These are phyloP conservation scores for Kuraishia ogatae DNA, from an alignment of 805 yeast genomes.

Conservation along the genomic window DNA sequence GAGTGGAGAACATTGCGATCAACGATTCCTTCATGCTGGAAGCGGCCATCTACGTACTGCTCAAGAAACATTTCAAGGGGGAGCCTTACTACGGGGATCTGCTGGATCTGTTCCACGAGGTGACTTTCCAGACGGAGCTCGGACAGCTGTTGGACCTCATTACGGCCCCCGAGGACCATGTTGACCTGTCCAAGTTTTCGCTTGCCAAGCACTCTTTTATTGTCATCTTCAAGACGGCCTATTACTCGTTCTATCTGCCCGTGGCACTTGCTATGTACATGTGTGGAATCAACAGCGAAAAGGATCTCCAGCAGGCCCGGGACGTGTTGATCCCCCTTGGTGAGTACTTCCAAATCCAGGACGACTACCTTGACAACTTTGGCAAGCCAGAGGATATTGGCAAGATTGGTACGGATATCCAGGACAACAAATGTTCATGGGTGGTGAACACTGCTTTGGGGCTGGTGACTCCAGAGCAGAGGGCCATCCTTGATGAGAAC, in stretches of 20 bases:
- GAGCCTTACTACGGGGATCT: constrained; percentile 84
- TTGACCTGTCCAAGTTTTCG: constrained; percentile 81
- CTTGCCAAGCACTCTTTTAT: constrained; percentile 88
- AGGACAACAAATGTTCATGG: constrained; percentile 99
- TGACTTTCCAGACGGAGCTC: constrained; percentile 93
- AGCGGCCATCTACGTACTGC: constrained; percentile 81
- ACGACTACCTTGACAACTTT: constrained; percentile 92
- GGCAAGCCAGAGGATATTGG: constrained; percentile 98
- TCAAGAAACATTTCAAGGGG: constrained; percentile 79
- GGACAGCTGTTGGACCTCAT: constrained; percentile 94
- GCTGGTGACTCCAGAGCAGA: constrained; percentile 71
- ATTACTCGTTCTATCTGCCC: constrained; percentile 93
- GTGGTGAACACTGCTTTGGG: constrained; percentile 87
- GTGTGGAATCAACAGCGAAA: constrained; percentile 65
- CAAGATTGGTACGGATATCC: constrained; percentile 96
- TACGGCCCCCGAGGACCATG: constrained; percentile 95
- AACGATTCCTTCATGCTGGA: constrained; percentile 97
- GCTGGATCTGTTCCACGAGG: constrained; percentile 91
- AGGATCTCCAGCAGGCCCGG: constrained; percentile 79
- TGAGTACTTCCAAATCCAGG: constrained; percentile 98
- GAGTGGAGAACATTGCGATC: constrained; percentile 89
- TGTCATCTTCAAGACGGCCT: constrained; percentile 95
- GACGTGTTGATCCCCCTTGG: constrained; percentile 91
- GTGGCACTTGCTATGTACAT: constrained; percentile 94
- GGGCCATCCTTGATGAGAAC: constrained; percentile 73